Conservation (phyloP, 331 rosid species). For the Saraca asoca region DNA sequence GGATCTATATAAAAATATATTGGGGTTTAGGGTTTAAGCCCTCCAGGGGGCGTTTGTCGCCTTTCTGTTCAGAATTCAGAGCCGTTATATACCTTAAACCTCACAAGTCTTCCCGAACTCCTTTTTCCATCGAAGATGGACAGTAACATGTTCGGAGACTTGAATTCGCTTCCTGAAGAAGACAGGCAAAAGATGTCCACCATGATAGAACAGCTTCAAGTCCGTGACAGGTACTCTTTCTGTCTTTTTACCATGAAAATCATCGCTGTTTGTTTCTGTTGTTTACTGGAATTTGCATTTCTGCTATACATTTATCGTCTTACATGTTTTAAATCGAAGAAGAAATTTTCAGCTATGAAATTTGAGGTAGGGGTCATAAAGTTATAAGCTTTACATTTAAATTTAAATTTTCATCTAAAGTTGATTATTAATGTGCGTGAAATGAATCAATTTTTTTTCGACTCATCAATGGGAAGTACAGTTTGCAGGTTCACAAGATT, state of each 20-base stretch:
- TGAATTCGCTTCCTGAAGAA: constrained; percentile 60
- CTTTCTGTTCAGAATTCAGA: neutral
- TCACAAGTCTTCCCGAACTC: neutral
- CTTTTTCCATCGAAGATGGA: constrained; percentile 51
- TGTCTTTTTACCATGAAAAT: neutral
- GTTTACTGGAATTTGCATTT: too few species aligned
- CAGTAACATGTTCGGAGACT: constrained; percentile 52
- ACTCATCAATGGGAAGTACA: neutral
- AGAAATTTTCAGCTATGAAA: neutral
- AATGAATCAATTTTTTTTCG: neutral
- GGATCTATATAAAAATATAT: neutral
- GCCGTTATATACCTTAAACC: constrained; percentile 26
- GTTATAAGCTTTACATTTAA: neutral
- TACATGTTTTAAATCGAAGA: neutral
- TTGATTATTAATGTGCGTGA: neutral
- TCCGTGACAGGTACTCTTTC: constrained; percentile 66
- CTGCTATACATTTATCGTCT: neutral
- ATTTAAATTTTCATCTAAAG: neutral
- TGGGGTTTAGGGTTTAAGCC: constrained; percentile 42
- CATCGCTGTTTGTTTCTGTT: neutral
- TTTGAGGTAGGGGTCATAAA: neutral
- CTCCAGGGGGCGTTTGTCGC: neutral
- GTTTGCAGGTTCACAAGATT: neutral
- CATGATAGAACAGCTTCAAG: constrained; percentile 60
- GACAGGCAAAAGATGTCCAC: constrained; percentile 61